These are phyloP conservation scores for Coemansia erecta DNA, from an alignment of 192 early-diverging fungal genomes.

Conservation along the genomic window DNA sequence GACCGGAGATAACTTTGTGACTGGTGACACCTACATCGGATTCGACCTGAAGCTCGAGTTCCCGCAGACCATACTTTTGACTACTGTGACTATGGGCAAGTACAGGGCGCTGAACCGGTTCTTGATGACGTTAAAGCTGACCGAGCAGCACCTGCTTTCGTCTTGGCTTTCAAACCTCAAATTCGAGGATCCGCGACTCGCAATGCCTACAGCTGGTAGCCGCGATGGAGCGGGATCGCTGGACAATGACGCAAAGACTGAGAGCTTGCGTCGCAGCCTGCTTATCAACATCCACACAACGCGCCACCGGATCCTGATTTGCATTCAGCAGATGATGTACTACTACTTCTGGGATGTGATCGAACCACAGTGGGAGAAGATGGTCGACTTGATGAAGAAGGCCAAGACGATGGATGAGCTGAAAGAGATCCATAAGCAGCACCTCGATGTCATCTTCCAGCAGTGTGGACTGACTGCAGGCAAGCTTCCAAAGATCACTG, in stretches of 20 bases:
- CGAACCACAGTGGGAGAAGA: slow-evolving; percentile 81
- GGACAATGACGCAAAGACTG: slow-evolving; percentile 32
- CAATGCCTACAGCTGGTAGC: background rate
- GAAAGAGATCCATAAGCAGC: slow-evolving; percentile 73
- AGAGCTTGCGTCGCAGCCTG: slow-evolving; percentile 54
- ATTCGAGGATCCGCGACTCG: slow-evolving; percentile 29
- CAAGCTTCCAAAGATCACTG: slow-evolving; percentile 72
- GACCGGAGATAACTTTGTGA: slow-evolving; percentile 32
- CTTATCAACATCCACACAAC: slow-evolving; percentile 68
- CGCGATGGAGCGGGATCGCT: slow-evolving; percentile 22
- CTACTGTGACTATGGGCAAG: slow-evolving; percentile 76
- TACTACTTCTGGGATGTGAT: slow-evolving; percentile 90
- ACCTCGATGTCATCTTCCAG: slow-evolving; percentile 83
- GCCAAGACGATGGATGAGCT: slow-evolving; percentile 87
- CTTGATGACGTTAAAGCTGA: slow-evolving; percentile 82
- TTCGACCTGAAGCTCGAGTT: slow-evolving; percentile 83
- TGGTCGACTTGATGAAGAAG: slow-evolving; percentile 64
- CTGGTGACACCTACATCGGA: slow-evolving; percentile 77
- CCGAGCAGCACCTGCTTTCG: slow-evolving; percentile 75
- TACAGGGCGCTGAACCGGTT: slow-evolving; percentile 92
- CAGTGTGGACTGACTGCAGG: slow-evolving; percentile 86
- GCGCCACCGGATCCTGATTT: slow-evolving; percentile 82
- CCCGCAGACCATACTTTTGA: slow-evolving; percentile 76
- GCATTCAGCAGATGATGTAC: slow-evolving; percentile 88
- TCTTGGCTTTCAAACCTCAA: slow-evolving; percentile 65